Base-by-base conservation (phyloP, 1,284 basidiomycete species). In the Apiotrichum mycotoxinovorans region DNA sequence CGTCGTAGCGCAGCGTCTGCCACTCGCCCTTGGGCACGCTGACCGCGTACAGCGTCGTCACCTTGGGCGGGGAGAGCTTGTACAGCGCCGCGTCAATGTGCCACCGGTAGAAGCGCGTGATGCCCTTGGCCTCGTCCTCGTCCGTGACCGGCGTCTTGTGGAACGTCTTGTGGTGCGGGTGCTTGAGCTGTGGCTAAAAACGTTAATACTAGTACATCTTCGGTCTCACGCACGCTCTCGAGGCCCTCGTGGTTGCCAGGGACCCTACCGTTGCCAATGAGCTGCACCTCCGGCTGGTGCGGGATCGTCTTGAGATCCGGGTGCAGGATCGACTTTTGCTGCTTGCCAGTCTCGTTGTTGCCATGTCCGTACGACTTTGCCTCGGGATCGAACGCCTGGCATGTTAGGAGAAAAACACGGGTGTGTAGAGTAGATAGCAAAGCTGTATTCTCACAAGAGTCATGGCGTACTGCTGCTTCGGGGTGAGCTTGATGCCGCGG, bases 21-120 rank as follows among this genome's bases (percentile, higher is more conserved):
- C 63, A 69, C 3, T 78, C 71, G 1, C 90, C 91, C 33, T 80
- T 64, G 0, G 92, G 92, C 0, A 94, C 86, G 1, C 71, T 80
- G 56, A 94, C 79, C 0, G 85, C 90, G 65, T 93, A 91, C 10
- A 96, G 83, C 0, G 91, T 91, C 2, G 93, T 96, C 41, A 91
- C 91, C 65, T 83, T 86, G 3, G 92, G 92, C n/a, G 89, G 89
- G 23, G 84, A 83, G 25, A 91, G 83, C 61, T 89, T 85, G 74
- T 95, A 96, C 26, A 95, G 78, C 0, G 92, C 92, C 1, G 92
- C 92, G 68, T 96, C 92, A 74, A 95, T 94, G 77, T 95, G 91
- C 90, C 91, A 92, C 53, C 90, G 82, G 73, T 92, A 93, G 81
- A 90, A 94, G 30, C 91, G 83, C 14, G 91, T 94, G 43, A 81